A percentile compares a stretch with the other conserved stretches of the same genome.
These are phyloP conservation scores for Chalciporus sp. DNA, from an alignment of 1,284 basidiomycete genomes.

Conservation along the genomic window DNA sequence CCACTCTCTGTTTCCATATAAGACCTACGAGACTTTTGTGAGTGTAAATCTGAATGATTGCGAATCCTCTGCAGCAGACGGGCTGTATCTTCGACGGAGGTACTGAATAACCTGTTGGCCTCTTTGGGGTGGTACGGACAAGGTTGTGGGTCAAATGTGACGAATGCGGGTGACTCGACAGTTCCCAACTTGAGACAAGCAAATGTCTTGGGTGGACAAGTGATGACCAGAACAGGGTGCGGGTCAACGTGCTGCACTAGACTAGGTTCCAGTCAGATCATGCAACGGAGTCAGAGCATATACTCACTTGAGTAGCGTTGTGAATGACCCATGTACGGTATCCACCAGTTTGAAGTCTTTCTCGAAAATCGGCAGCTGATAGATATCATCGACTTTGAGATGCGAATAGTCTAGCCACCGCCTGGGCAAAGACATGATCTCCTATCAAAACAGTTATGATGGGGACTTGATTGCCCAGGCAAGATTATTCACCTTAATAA, in stretches of 20 bases:
- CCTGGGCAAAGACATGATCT: slow-evolving; percentile 54
- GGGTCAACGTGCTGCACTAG: slow-evolving; percentile 30
- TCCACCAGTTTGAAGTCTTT: slow-evolving; percentile 41
- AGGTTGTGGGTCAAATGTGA: slow-evolving; percentile 67
- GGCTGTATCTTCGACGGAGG: slow-evolving; percentile 43
- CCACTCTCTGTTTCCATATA: no score
- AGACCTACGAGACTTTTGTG: slow-evolving; percentile 40
- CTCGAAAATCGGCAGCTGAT: slow-evolving; percentile 43
- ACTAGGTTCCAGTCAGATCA: slow-evolving; percentile 23
- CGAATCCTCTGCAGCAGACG: slow-evolving; percentile 51
- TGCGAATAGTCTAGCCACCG: slow-evolving; percentile 55
- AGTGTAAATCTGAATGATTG: slow-evolving; percentile 43
- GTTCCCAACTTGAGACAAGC: slow-evolving; percentile 52
- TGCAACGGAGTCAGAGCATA: neutral
- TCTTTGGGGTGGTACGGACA: slow-evolving; percentile 56
- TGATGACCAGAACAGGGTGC: slow-evolving; percentile 55
- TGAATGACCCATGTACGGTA: slow-evolving; percentile 47
- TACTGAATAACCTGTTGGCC: slow-evolving; percentile 53
- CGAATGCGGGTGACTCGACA: slow-evolving; percentile 39
- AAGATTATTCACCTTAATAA: slow-evolving; percentile 26
- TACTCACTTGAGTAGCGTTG: slow-evolving; percentile 46
- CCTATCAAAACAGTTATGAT: slow-evolving; percentile 35
- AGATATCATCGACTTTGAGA: slow-evolving; percentile 57
- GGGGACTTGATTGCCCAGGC: neutral
- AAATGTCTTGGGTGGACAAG: slow-evolving; percentile 69